phyloP scores from a whole-genome alignment of 495 filamentous ascomycete species.

The Penicillium salamii region DNA sequence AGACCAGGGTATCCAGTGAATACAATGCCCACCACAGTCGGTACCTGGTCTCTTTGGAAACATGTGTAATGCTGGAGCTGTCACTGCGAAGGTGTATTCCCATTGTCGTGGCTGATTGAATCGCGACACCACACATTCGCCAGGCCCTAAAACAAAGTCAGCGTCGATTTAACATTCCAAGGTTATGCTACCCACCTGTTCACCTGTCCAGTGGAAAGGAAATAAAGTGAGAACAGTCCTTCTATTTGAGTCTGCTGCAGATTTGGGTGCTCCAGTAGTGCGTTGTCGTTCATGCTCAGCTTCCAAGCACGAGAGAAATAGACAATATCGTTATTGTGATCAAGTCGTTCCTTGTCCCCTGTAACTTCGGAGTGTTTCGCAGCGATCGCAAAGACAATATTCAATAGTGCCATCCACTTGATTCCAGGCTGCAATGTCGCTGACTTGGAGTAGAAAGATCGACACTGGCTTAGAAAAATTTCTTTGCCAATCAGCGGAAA shows the following conservation, averaged over 20 bases:
- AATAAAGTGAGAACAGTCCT: background rate
- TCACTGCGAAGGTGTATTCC: slow-evolving; percentile 59
- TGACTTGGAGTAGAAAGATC: slow-evolving; percentile 25
- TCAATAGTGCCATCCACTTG: slow-evolving; percentile 57
- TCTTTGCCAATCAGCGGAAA: slow-evolving; percentile 56
- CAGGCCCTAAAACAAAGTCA: slow-evolving; percentile 1
- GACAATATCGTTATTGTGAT: background rate
- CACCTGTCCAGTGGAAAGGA: slow-evolving; percentile 1
- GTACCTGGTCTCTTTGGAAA: slow-evolving; percentile 41
- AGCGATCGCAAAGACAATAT: slow-evolving; percentile 60
- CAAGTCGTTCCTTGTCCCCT: background rate
- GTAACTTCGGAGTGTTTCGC: slow-evolving; percentile 6
- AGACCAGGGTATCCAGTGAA: slow-evolving; percentile 51
- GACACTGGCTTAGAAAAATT: slow-evolving; percentile 34
- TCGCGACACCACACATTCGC: slow-evolving; percentile 45
- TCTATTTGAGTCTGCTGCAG: slow-evolving; percentile 3
- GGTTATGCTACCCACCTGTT: background rate
- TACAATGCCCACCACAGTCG: slow-evolving; percentile 50
- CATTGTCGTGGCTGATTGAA: slow-evolving; percentile 53
- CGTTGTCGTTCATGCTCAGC: background rate
- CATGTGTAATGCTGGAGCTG: slow-evolving; percentile 33
- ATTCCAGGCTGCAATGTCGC: slow-evolving; percentile 27
- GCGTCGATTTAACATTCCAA: background rate
- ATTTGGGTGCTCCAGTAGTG: background rate
- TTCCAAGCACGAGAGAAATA: slow-evolving; percentile 1